Conservation (phyloP, 352 stramenopile species). For the Phytophthora kernoviae region DNA sequence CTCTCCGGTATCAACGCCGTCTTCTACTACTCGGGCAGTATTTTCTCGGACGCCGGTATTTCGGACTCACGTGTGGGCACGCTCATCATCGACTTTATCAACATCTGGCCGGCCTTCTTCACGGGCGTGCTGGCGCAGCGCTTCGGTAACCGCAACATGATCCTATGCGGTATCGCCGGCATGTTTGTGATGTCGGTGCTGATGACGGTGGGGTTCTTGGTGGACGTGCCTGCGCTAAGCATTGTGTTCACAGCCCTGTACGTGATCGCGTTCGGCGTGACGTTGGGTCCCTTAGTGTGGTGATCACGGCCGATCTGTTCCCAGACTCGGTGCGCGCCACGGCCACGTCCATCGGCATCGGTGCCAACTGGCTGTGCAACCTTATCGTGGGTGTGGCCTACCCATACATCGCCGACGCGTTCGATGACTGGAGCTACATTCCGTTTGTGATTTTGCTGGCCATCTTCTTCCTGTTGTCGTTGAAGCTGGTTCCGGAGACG, state of each 20-base stretch:
- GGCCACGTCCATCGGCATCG: slow-evolving; percentile 41
- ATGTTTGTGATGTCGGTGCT: slow-evolving; percentile 29
- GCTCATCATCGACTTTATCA: slow-evolving; percentile 22
- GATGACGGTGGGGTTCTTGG: slow-evolving; percentile 31
- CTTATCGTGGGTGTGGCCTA: slow-evolving; percentile 56
- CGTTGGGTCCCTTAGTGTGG: slow-evolving; percentile 19
- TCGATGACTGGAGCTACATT: slow-evolving; percentile 47
- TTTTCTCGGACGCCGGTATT: slow-evolving; percentile 21
- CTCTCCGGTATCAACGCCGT: slow-evolving; percentile 56
- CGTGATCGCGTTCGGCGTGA: slow-evolving; percentile 20
- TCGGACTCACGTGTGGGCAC: slow-evolving; percentile 14
- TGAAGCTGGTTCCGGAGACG: slow-evolving; percentile 54
- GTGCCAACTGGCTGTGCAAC: slow-evolving; percentile 56
- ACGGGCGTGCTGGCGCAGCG: slow-evolving; percentile 40
- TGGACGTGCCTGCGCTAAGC: slow-evolving; percentile 23
- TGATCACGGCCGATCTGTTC: slow-evolving; percentile 25
- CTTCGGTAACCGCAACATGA: slow-evolving; percentile 48
- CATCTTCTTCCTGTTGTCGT: slow-evolving; percentile 44
- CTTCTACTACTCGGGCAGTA: slow-evolving; percentile 18
- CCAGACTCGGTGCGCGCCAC: slow-evolving; percentile 26
- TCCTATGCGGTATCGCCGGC: slow-evolving; percentile 39
- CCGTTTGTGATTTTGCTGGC: slow-evolving; percentile 50
- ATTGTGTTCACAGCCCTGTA: slow-evolving; percentile 30
- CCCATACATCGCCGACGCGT: slow-evolving; percentile 48
- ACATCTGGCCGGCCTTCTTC: slow-evolving; percentile 20